Percentiles rank a stretch among this genome's conserved stretches.
These are phyloP conservation scores for Conringia planisiliqua DNA, from an alignment of 345 rosid genomes.

Conservation along the genomic window DNA sequence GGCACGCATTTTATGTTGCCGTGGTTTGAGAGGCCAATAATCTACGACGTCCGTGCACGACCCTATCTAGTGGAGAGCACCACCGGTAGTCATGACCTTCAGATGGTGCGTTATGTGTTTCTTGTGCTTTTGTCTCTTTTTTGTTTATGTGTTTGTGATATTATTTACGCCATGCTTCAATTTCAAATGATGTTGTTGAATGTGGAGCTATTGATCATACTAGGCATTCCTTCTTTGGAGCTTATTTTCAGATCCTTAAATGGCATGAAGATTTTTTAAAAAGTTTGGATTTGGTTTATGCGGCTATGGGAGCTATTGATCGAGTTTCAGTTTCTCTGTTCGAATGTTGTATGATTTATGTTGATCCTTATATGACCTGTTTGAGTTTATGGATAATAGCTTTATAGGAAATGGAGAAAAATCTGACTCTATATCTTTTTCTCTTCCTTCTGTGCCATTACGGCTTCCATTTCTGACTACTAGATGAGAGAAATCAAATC, in stretches of 20 bases:
- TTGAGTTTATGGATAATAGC: background rate
- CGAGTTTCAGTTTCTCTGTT: background rate
- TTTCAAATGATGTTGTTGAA: background rate
- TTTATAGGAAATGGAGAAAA: background rate
- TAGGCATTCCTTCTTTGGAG: background rate
- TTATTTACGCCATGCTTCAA: background rate
- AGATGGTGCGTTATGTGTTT: constrained; percentile 51
- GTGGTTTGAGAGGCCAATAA: constrained; percentile 88
- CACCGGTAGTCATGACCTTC: constrained; percentile 96
- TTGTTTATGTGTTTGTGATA: background rate
- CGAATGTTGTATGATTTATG: background rate
- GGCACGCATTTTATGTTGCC: constrained; percentile 92
- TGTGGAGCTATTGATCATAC: background rate
- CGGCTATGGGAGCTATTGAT: background rate
- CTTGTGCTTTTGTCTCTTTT: background rate
- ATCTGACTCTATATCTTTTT: background rate
- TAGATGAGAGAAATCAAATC: background rate
- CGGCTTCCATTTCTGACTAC: background rate
- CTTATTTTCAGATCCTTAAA: background rate
- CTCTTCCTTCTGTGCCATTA: background rate
- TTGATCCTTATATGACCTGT: background rate
- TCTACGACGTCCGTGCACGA: constrained; percentile 93
- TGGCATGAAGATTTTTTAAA: background rate
- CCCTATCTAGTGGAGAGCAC: constrained; percentile 88
- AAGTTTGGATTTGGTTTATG: background rate